A percentile compares a stretch with the other conserved stretches of the same genome.
Evolutionary conservation across 176 grass and related monocot species (phyloP).

Genomic region (Ampelocalamus luodianensis): DNA sequence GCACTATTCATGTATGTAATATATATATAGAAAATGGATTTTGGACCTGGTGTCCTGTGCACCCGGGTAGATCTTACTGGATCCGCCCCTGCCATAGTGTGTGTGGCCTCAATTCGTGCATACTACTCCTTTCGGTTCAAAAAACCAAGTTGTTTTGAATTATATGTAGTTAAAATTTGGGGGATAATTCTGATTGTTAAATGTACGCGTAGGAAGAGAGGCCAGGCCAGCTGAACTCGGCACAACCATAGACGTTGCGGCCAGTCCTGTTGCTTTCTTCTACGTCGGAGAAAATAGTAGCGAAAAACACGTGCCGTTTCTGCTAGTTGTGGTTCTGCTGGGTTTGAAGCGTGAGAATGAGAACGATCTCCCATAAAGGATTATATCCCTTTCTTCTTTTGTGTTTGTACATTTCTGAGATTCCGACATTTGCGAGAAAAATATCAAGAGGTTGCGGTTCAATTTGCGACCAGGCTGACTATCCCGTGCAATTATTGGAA

Average conservation of each 20-base stretch:
- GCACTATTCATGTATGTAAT: too few species aligned
- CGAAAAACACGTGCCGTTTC: slow-evolving; percentile 25
- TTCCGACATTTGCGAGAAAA: slow-evolving; percentile 15
- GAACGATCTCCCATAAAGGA: not conserved
- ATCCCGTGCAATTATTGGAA: not conserved
- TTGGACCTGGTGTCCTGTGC: too few species aligned
- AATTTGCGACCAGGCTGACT: not conserved
- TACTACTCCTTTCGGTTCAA: too few species aligned
- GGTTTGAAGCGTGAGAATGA: not conserved
- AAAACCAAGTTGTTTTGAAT: too few species aligned
- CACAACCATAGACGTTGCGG: slow-evolving; percentile 3
- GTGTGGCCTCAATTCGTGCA: too few species aligned
- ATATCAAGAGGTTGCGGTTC: not conserved
- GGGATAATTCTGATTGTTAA: not conserved
- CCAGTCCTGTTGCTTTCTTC: not conserved
- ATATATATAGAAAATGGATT: too few species aligned
- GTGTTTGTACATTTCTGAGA: slow-evolving; percentile 14
- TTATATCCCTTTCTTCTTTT: not conserved
- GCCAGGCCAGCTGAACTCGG: not conserved
- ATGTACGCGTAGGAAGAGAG: too few species aligned
- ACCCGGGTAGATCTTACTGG: too few species aligned
- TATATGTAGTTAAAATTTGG: not conserved
- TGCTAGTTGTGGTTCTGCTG: not conserved
- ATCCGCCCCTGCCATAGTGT: too few species aligned
- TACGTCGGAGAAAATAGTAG: too few species aligned